A percentile compares a stretch with the other conserved stretches of the same genome.
phyloP scores from a whole-genome alignment of 139 green algal species.

The Tetratostichococcus sp. region DNA sequence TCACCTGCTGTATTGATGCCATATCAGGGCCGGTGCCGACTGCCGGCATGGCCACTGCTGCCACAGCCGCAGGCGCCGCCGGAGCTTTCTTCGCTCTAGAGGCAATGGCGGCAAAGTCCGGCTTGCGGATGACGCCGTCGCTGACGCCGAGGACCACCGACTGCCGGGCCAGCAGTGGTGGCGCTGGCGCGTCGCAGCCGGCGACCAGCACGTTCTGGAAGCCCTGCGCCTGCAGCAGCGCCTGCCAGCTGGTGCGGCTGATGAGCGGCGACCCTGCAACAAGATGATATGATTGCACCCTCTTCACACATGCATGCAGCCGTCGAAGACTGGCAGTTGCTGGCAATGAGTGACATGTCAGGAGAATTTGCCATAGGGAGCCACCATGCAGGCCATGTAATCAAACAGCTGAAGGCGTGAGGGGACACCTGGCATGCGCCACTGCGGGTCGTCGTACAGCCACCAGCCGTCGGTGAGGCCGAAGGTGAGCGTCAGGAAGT shows the following conservation, averaged over 20 bases:
- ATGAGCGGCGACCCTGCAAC: background rate
- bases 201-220: background rate
- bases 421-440: conserved; percentile 13
- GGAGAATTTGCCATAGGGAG: no score
- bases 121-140: conserved; percentile 3
- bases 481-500: conserved; percentile 18
- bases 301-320: no score
- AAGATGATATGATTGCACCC: no score
- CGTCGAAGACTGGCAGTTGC: no score
- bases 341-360: no score
- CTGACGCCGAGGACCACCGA: conserved; percentile 5
- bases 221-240: background rate
- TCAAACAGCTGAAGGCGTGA: no score
- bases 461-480: conserved; percentile 17
- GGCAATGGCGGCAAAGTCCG: background rate
- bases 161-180: background rate
- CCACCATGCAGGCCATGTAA: no score
- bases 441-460: conserved; percentile 5
- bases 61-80: background rate
- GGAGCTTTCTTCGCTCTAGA: background rate
- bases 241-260: background rate
- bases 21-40: background rate
- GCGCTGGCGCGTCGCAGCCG: background rate
- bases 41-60: background rate
- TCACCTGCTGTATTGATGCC: background rate